phyloP scores from a whole-genome alignment of 1,284 basidiomycete genomes.

The Melanopsichium pennsylvanicum region DNA sequence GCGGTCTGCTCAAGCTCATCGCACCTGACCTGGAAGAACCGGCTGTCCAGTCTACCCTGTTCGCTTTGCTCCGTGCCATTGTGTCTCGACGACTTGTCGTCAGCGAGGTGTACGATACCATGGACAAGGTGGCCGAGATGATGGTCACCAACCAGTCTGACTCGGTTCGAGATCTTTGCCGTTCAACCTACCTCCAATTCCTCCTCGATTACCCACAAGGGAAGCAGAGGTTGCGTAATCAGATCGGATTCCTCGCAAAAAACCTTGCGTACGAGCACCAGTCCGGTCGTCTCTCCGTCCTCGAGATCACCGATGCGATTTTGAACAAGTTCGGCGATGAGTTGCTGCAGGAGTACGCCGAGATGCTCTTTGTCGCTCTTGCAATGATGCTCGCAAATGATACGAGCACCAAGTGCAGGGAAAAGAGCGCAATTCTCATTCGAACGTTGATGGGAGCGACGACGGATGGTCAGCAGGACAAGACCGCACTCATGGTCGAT shows the following conservation, averaged over 20 bases:
- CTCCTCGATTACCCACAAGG: constrained; percentile 98
- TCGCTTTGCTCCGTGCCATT: constrained; percentile 89
- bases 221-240: constrained; percentile 83
- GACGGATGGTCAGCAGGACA: constrained; percentile 72
- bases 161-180: constrained; percentile 89
- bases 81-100: constrained; percentile 89
- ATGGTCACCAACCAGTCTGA: constrained; percentile 92
- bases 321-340: constrained; percentile 83
- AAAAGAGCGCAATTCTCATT: constrained; percentile 84
- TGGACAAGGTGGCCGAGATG: constrained; percentile 92
- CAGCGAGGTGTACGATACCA: constrained; percentile 95
- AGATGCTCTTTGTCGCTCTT: constrained; percentile 88
- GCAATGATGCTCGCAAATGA: constrained; percentile 95
- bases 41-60: constrained; percentile 80
- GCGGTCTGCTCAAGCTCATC: constrained; percentile 84
- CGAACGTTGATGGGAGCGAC: constrained; percentile 78
- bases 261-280: constrained; percentile 92
- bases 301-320: constrained; percentile 86
- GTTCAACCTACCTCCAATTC: constrained; percentile 90
- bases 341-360: constrained; percentile 81
- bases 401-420: constrained; percentile 84
- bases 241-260: constrained; percentile 91
- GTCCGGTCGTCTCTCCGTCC: constrained; percentile 86
- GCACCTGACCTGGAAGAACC: constrained; percentile 93
- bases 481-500: constrained; percentile 77